A percentile compares a stretch with the other conserved stretches of the same genome.
Conservation (phyloP, 2,329 filamentous ascomycete species). For the Leptographium galeiforme region DNA sequence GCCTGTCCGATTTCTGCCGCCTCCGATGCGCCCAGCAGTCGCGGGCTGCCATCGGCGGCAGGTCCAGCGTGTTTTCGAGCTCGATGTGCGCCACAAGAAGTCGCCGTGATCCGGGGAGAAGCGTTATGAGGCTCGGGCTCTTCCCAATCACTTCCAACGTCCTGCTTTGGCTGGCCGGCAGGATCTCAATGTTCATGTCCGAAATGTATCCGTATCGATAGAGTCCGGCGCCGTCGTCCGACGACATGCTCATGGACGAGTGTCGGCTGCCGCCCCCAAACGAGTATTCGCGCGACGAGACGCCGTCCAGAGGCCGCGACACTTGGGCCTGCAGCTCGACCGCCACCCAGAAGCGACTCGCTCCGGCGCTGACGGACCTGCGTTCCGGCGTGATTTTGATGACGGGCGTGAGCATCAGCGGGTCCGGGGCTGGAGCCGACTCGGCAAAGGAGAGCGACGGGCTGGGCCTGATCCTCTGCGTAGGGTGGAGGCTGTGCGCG, state of each 20-base stretch:
- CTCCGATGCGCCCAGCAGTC: slow-evolving; percentile 6
- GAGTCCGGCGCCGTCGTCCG: slow-evolving; percentile 3
- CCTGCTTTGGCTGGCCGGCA: slow-evolving; percentile 25
- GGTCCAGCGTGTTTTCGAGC: slow-evolving; percentile 17
- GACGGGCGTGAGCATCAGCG: slow-evolving; percentile 9
- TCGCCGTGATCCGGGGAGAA: slow-evolving; percentile 26
- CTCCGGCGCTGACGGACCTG: slow-evolving; percentile 3
- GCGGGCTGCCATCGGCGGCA: slow-evolving; percentile 11
- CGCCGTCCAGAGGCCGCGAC: slow-evolving; percentile 2
- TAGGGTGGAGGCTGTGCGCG: background rate
- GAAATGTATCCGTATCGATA: slow-evolving; percentile 35
- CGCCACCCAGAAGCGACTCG: slow-evolving; percentile 21
- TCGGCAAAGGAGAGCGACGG: background rate
- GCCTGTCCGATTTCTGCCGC: slow-evolving; percentile 33
- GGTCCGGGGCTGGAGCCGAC: background rate
- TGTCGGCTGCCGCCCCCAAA: slow-evolving; percentile 1
- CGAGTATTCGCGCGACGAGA: background rate
- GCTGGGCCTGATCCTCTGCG: background rate
- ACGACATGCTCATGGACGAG: background rate
- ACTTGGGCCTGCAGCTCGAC: slow-evolving; percentile 32
- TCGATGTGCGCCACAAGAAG: slow-evolving; percentile 35
- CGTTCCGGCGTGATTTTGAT: slow-evolving; percentile 11
- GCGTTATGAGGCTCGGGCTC: slow-evolving; percentile 23
- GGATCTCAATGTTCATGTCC: slow-evolving; percentile 31
- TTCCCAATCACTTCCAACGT: slow-evolving; percentile 34